Base-by-base conservation (phyloP, 495 filamentous ascomycete genomes). In the Melanomma pulvis-pyrius region DNA sequence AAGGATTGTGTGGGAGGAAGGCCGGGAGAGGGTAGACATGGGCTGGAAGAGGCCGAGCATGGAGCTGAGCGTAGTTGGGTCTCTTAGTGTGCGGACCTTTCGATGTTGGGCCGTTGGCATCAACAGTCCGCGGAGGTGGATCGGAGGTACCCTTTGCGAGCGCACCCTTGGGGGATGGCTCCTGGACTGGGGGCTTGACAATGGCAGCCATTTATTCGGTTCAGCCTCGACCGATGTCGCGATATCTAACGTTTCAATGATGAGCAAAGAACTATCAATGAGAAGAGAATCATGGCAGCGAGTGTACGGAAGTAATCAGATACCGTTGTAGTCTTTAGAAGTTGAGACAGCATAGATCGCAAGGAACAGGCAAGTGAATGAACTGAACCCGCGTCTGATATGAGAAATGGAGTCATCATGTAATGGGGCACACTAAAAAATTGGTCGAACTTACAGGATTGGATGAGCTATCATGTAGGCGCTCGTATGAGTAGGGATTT, bases 301-400 rank as follows among this genome's bases (percentile, higher is more conserved):
- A 44, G 39, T 50, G 19, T 7, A n/a, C 3, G n/a, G 8, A 50
- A 24, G 19, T 50, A 26, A 85, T 96, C 92, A 96, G 92, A 97
- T 96, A 97, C 92, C 92, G 92, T 96, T 96, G 92, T 96, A 97
- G 92, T 96, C 92, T 89, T 55, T 84, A 63, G 72, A 73, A 70
- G 51, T 68, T 61, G 51, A 80, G 82, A 85, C 80, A 82, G 83
- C 92, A 96, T 82, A 73, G 89, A 84, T 81, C 80, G 85, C 84
- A 82, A 24, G 61, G 25, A 49, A 48, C 34, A 46, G 61, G 19
- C 61, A 65, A 65, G 21, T 65, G 61, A 65, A 65, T 58, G 53
- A n/a, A 25, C 53, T 36, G 44, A 22, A 41, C 61, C 41, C 19
- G 32, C 30, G 13, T 46, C 53, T 50, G 12, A 56, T 48, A 49